Evolutionary conservation across 208 protist genomes (phyloP).

Genomic region (Leishmania tarentolae): DNA sequence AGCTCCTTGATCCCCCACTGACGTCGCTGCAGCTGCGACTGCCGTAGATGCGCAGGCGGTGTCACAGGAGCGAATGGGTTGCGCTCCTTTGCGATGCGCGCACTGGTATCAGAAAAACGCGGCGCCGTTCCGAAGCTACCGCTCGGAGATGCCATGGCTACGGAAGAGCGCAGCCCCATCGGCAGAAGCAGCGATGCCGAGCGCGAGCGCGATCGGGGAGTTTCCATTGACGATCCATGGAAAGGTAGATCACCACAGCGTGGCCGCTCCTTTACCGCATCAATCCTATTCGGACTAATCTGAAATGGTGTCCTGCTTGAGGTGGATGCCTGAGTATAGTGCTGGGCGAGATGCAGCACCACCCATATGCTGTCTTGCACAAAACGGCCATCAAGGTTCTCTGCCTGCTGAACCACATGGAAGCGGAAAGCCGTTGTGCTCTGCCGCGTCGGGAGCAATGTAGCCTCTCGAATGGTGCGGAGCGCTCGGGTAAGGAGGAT

Average conservation of each 20-base stretch:
- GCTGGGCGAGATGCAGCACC: slow-evolving; percentile 56
- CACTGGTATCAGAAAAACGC: slow-evolving; percentile 2
- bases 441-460: slow-evolving; percentile 28
- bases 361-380: slow-evolving; percentile 58
- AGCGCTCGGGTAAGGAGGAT: not conserved
- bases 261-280: not conserved
- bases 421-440: slow-evolving; percentile 27
- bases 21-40: slow-evolving; percentile 9
- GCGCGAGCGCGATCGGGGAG: not conserved
- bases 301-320: not conserved
- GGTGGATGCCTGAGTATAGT: slow-evolving; percentile 35
- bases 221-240: not conserved
- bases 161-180: not conserved
- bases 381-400: slow-evolving; percentile 41
- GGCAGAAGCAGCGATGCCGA: slow-evolving; percentile 4
- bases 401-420: slow-evolving; percentile 41
- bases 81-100: slow-evolving; percentile 24
- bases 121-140: slow-evolving; percentile 29
- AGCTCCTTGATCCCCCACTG: slow-evolving; percentile 55
- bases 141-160: slow-evolving; percentile 6
- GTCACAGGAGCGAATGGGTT: slow-evolving; percentile 49
- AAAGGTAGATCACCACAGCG: not conserved
- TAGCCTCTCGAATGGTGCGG: slow-evolving; percentile 31
- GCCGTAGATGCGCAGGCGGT: slow-evolving; percentile 7
- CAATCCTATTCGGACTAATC: slow-evolving; percentile 1